These are phyloP conservation scores for Sporothrix humicola DNA, from an alignment of 2,329 filamentous ascomycete genomes.

Conservation along the genomic window DNA sequence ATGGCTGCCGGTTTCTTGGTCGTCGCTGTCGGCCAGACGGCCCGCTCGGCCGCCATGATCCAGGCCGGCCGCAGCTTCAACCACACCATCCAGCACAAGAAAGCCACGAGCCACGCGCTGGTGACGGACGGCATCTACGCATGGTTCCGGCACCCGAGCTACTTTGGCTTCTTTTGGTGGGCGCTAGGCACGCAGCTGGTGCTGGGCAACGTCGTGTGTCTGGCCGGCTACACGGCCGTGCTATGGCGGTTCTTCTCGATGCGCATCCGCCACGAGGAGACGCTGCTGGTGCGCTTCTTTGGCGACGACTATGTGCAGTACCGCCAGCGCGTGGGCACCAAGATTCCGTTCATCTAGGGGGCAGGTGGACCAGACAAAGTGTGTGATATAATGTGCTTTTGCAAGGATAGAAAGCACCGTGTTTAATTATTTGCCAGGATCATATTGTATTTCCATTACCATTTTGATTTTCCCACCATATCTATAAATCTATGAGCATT, in stretches of 20 bases:
- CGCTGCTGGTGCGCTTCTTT: constrained; percentile 79
- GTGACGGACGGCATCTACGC: constrained; percentile 83
- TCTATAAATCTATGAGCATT: not conserved
- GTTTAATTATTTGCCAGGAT: not conserved
- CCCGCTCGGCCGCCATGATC: constrained; percentile 83
- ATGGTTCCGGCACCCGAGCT: constrained; percentile 81
- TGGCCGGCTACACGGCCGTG: constrained; percentile 73
- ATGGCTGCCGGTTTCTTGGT: constrained; percentile 66
- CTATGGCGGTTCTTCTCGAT: constrained; percentile 84
- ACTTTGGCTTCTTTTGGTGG: constrained; percentile 99
- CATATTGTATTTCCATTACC: not conserved
- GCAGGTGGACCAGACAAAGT: not conserved
- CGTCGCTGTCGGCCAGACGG: constrained; percentile 72
- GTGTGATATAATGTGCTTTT: not conserved
- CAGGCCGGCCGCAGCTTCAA: constrained; percentile 92
- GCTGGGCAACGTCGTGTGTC: constrained; percentile 81
- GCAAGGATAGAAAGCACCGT: not conserved
- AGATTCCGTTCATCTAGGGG: constrained; percentile 76
- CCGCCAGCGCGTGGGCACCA: constrained; percentile 70
- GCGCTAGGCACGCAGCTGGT: constrained; percentile 91
- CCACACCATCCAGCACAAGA: constrained; percentile 77
- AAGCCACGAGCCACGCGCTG: constrained; percentile 72
- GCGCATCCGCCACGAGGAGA: constrained; percentile 80
- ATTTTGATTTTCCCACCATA: not conserved
- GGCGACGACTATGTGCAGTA: constrained; percentile 80